These are phyloP conservation scores for Diaporthe ilicicola DNA, from an alignment of 2,329 filamentous ascomycete genomes.

Conservation along the genomic window DNA sequence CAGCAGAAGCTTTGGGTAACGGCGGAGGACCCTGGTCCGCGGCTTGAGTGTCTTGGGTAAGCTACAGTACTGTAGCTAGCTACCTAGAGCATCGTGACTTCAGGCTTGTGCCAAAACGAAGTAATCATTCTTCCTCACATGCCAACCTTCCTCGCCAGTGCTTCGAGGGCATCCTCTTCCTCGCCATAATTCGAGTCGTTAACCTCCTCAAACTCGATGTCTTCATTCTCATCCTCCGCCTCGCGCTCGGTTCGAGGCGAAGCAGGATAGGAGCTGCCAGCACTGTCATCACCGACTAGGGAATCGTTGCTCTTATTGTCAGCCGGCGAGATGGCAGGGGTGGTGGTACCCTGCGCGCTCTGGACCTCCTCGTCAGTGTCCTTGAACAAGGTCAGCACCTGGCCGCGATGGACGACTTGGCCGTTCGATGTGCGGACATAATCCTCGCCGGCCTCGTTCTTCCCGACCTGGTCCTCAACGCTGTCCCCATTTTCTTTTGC, in stretches of 20 bases:
- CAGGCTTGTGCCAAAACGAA: neutral
- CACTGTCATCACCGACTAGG: slow-evolving; percentile 50
- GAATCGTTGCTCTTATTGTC: slow-evolving; percentile 57
- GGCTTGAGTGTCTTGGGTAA: slow-evolving; percentile 8
- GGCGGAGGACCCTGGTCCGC: slow-evolving; percentile 8
- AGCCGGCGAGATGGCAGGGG: neutral
- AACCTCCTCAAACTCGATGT: slow-evolving; percentile 64
- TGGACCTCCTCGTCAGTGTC: slow-evolving; percentile 37
- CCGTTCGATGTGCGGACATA: slow-evolving; percentile 40
- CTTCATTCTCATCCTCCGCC: slow-evolving; percentile 53
- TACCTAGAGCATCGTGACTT: neutral
- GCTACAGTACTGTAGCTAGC: slow-evolving; percentile 4
- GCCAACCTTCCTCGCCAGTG: slow-evolving; percentile 21
- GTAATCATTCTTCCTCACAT: neutral
- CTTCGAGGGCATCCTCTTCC: slow-evolving; percentile 49
- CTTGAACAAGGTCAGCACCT: slow-evolving; percentile 42
- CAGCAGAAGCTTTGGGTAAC: neutral
- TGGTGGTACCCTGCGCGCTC: neutral
- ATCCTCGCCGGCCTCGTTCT: slow-evolving; percentile 24
- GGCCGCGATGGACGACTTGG: slow-evolving; percentile 44
- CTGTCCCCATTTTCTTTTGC: neutral
- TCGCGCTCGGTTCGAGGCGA: neutral
- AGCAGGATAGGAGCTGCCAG: slow-evolving; percentile 33
- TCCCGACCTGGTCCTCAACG: slow-evolving; percentile 32
- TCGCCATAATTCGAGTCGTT: slow-evolving; percentile 61